Base-by-base conservation (phyloP, 2,329 filamentous ascomycete genomes). In the Fusarium penzigii region DNA sequence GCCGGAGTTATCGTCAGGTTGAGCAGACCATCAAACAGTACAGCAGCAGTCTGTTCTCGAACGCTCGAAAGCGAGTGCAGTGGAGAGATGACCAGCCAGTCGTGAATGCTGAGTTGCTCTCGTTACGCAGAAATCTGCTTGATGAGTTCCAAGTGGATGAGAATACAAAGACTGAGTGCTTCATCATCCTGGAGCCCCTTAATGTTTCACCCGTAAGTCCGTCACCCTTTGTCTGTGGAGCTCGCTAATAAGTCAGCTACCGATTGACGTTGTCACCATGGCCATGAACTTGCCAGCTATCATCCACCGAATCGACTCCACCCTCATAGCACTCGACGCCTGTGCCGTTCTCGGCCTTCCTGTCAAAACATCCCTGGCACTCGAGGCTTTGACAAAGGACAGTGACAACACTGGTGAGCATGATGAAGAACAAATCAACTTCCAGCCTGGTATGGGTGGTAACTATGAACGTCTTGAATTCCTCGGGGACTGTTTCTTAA, bases 401-500 rank as follows among this genome's bases (percentile, higher is more conserved):
- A 92, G 88, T 1, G 89, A 95, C 60, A 92, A 92, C 58, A 86
- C 85, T 0, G 88, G 88, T 8, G 90, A 96, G 38, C 82, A 90
- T 54, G 78, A 77, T 1, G 76, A 81, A 34, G 79, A 87, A 51
- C 83, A 88, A 39, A 72, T 90, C 47, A 89, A 92, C 60, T 85
- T 92, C 43, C 89, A 92, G 62, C 77, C 82, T 44, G 92, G 92
- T 3, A 96, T 96, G 91, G 91, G 92, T 2, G 87, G 87, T 39
- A 97, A 97, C 62, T 99, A 99, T 64, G 94, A 99, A 70, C 84
- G 94, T 12, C 79, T 97, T 0, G 94, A 99, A 65, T 96, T 97
- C 53, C 79, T 97, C 2, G 94, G 94, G 0, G 94, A 99, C 68
- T 89, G 88, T 34, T 96, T 97, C 65, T 78, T 99, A 53, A 99